phyloP scores from a whole-genome alignment of 2,329 filamentous ascomycete species.

The Fusarium beomiforme region DNA sequence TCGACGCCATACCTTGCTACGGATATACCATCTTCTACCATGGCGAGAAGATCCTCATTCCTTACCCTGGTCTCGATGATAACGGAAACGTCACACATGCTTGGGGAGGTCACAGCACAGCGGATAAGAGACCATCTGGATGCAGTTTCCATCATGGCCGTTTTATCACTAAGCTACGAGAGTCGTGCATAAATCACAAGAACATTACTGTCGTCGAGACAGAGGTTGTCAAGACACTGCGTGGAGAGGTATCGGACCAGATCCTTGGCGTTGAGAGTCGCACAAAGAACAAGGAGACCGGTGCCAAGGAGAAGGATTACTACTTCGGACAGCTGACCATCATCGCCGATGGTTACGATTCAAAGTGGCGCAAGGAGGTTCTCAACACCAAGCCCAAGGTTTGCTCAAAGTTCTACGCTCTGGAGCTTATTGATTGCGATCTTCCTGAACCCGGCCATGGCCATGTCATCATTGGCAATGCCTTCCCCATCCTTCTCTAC shows the following conservation, averaged over 20 bases:
- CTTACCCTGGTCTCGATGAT: constrained; percentile 76
- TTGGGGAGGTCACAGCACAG: constrained; percentile 50
- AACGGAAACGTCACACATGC: constrained; percentile 53
- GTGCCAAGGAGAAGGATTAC: constrained; percentile 70
- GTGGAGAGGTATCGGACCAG: constrained; percentile 72
- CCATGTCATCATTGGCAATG: constrained; percentile 85
- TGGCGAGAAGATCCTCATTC: constrained; percentile 76
- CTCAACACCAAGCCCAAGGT: constrained; percentile 83
- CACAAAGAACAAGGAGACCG: constrained; percentile 68
- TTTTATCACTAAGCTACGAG: constrained; percentile 85
- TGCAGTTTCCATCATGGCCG: constrained; percentile 92
- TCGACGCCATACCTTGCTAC: constrained; percentile 83
- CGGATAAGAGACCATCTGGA: constrained; percentile 67
- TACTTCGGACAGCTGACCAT: constrained; percentile 93
- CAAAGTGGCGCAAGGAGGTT: constrained; percentile 87
- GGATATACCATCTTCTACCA: constrained; percentile 92
- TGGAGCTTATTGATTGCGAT: constrained; percentile 89
- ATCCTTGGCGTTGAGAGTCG: constrained; percentile 84
- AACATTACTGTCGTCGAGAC: constrained; percentile 95
- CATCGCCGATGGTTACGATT: constrained; percentile 90
- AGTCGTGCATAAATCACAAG: constrained; percentile 75
- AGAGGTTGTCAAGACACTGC: constrained; percentile 80
- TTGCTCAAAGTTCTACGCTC: constrained; percentile 93
- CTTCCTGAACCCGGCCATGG: constrained; percentile 81
- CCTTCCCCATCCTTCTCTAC: constrained; percentile 85